Evolutionary conservation across 139 green algal species (phyloP), one percentile per base, ranked within the genome.

Genomic region (Coelastrella sp.): DNA sequence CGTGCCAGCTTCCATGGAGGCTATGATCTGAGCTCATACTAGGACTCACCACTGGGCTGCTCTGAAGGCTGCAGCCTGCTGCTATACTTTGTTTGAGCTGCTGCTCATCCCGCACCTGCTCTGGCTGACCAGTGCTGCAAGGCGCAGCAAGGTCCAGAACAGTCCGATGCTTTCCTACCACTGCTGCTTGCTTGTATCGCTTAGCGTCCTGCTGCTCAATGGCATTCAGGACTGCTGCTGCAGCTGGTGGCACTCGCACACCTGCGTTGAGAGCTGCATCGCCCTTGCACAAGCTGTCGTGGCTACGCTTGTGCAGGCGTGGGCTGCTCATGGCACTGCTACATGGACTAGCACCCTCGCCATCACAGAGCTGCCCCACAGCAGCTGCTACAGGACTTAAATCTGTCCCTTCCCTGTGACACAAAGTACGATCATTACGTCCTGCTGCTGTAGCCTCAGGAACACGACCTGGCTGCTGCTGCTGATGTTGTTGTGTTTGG

Each of bases 401-500:
- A n/a, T n/a, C n/a, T n/a, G n/a, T n/a, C n/a, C n/a, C n/a, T n/a
- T n/a, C n/a, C n/a, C n/a, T n/a, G n/a, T n/a, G n/a, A n/a, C n/a
- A n/a, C n/a, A n/a, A n/a, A n/a, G n/a, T n/a, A n/a, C n/a, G 19
- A 32, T 5, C 50, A 3, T 17, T 50, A 51, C 48, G 30, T 34
- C 40, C 79, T 62, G 60, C 79, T 66, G 45, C 62, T 32, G 64
- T 7, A 30, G 48, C 34, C 2, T 3, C 7, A 8, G 37, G 27
- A 53, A 50, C n/a, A 1, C 57, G 32, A 7, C 27, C 57, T 19
- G n/a, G 51, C 81, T 41, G 72, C 73, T 21, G 84, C 84, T 34
- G n/a, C 75, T 41, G 81, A 35, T 38, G 69, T n/a, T 50, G 53
- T 51, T 62, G 81, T n/a, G n/a, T n/a, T n/a, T 23, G 13, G 30